Percentiles rank a stretch among this genome's conserved stretches.
Evolutionary conservation across 352 stramenopile species (phyloP).

Genomic region (Sclerospora graminicola): DNA sequence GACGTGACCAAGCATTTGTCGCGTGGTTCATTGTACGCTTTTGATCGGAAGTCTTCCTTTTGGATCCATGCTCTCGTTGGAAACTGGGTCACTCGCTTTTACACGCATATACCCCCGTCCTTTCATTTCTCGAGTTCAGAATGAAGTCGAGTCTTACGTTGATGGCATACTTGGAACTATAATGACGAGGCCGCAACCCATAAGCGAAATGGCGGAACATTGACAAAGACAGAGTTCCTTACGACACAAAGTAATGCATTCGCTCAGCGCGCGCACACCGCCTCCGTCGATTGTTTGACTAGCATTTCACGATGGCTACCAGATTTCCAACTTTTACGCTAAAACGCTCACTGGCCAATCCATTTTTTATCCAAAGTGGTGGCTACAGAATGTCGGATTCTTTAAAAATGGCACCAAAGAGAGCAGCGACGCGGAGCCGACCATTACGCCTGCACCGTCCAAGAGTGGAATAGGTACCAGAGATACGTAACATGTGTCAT

Average conservation of each 20-base stretch:
- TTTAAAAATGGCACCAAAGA: constrained; percentile 34
- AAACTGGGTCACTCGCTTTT: constrained; percentile 67
- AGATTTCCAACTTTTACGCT: constrained; percentile 44
- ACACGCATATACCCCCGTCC: constrained; percentile 50
- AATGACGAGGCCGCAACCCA: constrained; percentile 24
- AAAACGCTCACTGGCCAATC: constrained; percentile 30
- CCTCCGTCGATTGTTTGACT: constrained; percentile 56
- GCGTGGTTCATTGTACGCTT: constrained; percentile 52
- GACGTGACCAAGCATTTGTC: constrained; percentile 38
- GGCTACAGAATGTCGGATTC: constrained; percentile 69
- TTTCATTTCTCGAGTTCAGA: constrained; percentile 44
- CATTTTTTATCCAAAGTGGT: constrained; percentile 82
- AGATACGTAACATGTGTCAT: no score
- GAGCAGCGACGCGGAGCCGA: constrained; percentile 4
- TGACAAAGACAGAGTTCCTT: constrained; percentile 28
- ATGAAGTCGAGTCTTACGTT: constrained; percentile 41
- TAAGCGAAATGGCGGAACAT: constrained; percentile 30
- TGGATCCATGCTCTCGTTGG: constrained; percentile 77
- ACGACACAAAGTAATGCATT: constrained; percentile 37
- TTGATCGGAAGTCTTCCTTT: constrained; percentile 52
- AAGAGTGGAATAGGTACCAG: constrained; percentile 10
- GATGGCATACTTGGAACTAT: constrained; percentile 28
- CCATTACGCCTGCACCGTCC: constrained; percentile 4
- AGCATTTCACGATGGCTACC: constrained; percentile 75
- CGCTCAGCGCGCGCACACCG: constrained; percentile 36